phyloP scores from a whole-genome alignment of 2,329 filamentous ascomycete species.

The Fusarium sp. region DNA sequence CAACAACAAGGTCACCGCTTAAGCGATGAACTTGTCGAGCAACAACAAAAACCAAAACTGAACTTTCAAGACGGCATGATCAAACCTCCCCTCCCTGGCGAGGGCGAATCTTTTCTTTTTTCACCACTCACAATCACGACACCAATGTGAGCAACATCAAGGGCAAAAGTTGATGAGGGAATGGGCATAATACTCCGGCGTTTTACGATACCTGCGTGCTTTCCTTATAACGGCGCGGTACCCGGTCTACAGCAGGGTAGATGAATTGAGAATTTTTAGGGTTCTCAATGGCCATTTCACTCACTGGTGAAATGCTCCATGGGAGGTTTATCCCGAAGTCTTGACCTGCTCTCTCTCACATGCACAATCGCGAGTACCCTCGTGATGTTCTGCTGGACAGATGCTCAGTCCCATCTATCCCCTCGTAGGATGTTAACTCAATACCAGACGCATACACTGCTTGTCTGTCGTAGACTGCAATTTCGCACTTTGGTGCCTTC shows the following conservation, averaged over 20 bases:
- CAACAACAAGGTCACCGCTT: constrained; percentile 75
- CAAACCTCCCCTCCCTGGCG: constrained; percentile 36
- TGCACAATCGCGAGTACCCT: constrained; percentile 31
- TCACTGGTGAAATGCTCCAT: constrained; percentile 76
- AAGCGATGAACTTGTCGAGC: constrained; percentile 48
- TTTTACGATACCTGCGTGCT: constrained; percentile 49
- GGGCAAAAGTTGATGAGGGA: constrained; percentile 47
- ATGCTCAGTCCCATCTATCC: constrained; percentile 8
- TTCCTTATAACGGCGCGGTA: constrained; percentile 45
- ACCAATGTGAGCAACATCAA: constrained; percentile 33
- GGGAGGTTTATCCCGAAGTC: constrained; percentile 79
- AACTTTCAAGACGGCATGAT: constrained; percentile 33
- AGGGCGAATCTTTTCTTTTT: constrained; percentile 39
- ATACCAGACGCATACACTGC: constrained; percentile 14
- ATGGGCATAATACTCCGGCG: constrained; percentile 56
- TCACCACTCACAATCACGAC: constrained; percentile 27
- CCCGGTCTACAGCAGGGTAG: constrained; percentile 53
- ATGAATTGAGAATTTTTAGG: constrained; percentile 57
- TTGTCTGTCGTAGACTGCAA: constrained; percentile 34
- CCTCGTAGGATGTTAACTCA: constrained; percentile 35
- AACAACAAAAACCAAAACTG: constrained; percentile 32
- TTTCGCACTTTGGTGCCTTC: constrained; percentile 20
- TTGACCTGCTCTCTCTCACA: constrained; percentile 41
- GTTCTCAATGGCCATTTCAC: constrained; percentile 81
- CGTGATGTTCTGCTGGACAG: constrained; percentile 30